These are phyloP conservation scores for Penicillium sp. DNA, from an alignment of 2,329 filamentous ascomycete genomes.

Conservation along the genomic window DNA sequence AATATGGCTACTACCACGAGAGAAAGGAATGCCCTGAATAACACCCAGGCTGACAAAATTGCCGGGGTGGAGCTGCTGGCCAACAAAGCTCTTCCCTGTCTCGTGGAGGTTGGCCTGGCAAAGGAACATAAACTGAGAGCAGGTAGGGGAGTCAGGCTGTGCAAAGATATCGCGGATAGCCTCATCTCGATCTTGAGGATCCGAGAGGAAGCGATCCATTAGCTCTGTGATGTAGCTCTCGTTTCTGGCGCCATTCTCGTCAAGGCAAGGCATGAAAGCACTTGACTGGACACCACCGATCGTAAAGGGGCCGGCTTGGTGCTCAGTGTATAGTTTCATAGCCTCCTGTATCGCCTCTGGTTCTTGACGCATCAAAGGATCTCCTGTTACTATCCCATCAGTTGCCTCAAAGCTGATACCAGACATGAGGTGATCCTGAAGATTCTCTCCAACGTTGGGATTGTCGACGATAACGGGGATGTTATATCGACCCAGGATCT, in stretches of 20 bases:
- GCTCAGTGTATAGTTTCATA: conserved; percentile 7
- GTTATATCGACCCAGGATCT: not conserved
- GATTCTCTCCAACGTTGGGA: conserved; percentile 2
- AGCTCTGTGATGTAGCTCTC: not conserved
- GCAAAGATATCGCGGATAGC: not conserved
- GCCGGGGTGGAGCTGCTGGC: not conserved
- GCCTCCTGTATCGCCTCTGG: conserved; percentile 49
- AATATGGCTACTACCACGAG: conserved; percentile 14
- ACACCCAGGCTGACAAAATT: conserved; percentile 4
- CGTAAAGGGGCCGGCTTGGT: conserved; percentile 7
- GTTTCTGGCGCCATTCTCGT: not conserved
- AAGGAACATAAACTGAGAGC: not conserved
- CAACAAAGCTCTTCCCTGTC: not conserved
- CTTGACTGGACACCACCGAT: conserved; percentile 4
- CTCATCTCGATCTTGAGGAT: not conserved
- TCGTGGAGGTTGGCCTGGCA: not conserved
- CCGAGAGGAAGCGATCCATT: not conserved
- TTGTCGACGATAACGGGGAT: not conserved
- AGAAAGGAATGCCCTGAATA: conserved; percentile 15
- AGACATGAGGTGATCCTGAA: conserved; percentile 3
- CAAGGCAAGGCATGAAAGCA: conserved; percentile 2
- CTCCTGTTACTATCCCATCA: not conserved
- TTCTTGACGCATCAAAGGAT: conserved; percentile 25
- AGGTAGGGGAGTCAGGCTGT: not conserved
- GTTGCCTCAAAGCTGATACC: conserved; percentile 23